Conservation (phyloP, 2,329 filamentous ascomycete species). For the Pseudogymnoascus sp. region DNA sequence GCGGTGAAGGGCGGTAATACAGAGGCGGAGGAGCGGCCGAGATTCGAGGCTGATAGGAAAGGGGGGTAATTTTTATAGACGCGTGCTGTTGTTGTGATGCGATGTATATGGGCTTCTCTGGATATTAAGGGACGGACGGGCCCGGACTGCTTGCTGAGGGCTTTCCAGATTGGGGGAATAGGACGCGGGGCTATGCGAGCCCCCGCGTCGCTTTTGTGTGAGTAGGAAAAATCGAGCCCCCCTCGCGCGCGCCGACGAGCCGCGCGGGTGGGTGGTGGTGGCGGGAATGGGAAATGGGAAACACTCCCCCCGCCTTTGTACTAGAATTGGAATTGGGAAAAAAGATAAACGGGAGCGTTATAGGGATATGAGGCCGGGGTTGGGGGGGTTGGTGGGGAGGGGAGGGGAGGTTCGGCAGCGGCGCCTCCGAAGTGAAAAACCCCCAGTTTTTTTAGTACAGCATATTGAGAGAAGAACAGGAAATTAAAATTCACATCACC, state of each 20-base stretch:
- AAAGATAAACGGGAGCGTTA: neutral
- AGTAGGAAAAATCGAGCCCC: neutral
- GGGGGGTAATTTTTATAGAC: neutral
- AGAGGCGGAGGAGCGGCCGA: neutral
- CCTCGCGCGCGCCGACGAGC: neutral
- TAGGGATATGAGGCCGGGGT: neutral
- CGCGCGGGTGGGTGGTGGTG: neutral
- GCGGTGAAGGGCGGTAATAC: neutral
- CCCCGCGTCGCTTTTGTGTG: neutral
- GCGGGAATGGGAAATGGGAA: neutral
- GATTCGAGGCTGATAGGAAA: neutral
- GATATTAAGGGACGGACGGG: neutral
- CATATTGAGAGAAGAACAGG: neutral
- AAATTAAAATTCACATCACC: neutral
- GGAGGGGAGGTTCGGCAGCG: neutral
- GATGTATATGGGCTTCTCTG: neutral
- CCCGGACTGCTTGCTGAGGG: neutral
- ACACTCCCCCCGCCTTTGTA: neutral
- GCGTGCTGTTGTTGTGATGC: neutral
- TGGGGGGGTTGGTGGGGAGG: neutral
- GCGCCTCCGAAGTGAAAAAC: too few relatives aligned
- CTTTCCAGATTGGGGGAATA: neutral
- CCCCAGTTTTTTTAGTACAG: neutral
- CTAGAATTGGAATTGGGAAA: neutral
- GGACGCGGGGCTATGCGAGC: neutral